Evolutionary conservation across 495 filamentous ascomycete species (phyloP).

Genomic region (Achaetomiella virescens): DNA sequence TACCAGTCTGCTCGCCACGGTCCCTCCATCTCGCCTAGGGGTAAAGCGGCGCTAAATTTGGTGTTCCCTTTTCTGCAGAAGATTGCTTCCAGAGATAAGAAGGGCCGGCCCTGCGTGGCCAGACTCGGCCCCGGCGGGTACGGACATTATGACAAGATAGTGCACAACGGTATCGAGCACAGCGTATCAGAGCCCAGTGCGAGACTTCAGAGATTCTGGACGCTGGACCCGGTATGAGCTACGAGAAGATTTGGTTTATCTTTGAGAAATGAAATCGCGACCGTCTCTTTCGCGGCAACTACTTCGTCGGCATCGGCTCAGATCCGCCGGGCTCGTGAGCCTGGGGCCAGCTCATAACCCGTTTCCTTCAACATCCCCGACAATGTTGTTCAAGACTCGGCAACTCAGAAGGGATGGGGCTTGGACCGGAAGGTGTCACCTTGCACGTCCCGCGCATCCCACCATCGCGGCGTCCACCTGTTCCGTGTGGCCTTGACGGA

Average conservation of each 20-base stretch:
- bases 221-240: constrained; percentile 51
- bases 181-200: constrained; percentile 47
- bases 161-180: constrained; percentile 72
- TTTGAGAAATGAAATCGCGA: constrained; percentile 56
- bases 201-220: constrained; percentile 64
- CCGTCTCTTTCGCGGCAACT: constrained; percentile 55
- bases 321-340: constrained; percentile 45
- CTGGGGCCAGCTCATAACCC: constrained; percentile 34
- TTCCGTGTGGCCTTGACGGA: constrained; percentile 62
- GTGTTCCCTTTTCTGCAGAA: constrained; percentile 52
- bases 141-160: constrained; percentile 73
- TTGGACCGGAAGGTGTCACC: constrained; percentile 56
- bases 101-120: constrained; percentile 56
- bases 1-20: constrained; percentile 50
- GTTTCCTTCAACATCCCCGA: constrained; percentile 63
- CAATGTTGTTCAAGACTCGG: constrained; percentile 71
- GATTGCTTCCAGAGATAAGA: constrained; percentile 54
- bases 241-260: constrained; percentile 57
- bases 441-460: constrained; percentile 59
- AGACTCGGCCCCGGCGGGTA: constrained; percentile 56
- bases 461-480: constrained; percentile 61
- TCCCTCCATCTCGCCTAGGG: constrained; percentile 36
- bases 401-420: constrained; percentile 63
- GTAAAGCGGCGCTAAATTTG: neutral
- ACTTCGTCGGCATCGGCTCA: constrained; percentile 59